phyloP scores from a whole-genome alignment of 345 rosid genomes.

The Syzygium grande region DNA sequence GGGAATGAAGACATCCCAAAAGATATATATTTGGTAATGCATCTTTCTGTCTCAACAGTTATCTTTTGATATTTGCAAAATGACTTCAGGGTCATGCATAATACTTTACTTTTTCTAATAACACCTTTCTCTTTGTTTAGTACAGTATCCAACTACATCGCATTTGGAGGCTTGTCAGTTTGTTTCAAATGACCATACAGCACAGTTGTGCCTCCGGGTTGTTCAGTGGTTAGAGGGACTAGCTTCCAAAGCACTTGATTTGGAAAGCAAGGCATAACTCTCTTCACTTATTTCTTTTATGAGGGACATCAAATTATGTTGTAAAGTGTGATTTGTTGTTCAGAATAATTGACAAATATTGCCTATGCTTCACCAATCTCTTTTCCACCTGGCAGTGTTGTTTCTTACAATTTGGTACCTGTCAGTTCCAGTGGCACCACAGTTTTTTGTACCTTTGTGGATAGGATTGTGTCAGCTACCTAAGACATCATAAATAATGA shows the following conservation, averaged over 20 bases:
- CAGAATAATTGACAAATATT: neutral
- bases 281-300: conserved; percentile 4
- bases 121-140: conserved; percentile 3
- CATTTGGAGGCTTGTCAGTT: conserved; percentile 94
- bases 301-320: conserved; percentile 1
- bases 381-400: neutral
- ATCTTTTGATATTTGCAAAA: neutral
- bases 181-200: conserved; percentile 77
- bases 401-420: neutral
- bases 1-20: conserved; percentile 70
- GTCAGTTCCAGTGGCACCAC: neutral
- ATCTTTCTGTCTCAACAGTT: neutral
- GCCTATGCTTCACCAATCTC: neutral
- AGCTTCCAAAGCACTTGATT: conserved; percentile 92
- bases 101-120: neutral
- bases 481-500: neutral
- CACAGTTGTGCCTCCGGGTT: conserved; percentile 90
- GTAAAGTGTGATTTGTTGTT: neutral
- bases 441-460: neutral
- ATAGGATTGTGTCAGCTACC: neutral
- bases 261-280: conserved; percentile 66
- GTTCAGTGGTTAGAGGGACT: conserved; percentile 94
- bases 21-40: conserved; percentile 53
- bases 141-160: conserved; percentile 81
- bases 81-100: neutral